Evolutionary conservation across 805 yeast genomes (phyloP).

Genomic region (Metschnikowia reukaufii): DNA sequence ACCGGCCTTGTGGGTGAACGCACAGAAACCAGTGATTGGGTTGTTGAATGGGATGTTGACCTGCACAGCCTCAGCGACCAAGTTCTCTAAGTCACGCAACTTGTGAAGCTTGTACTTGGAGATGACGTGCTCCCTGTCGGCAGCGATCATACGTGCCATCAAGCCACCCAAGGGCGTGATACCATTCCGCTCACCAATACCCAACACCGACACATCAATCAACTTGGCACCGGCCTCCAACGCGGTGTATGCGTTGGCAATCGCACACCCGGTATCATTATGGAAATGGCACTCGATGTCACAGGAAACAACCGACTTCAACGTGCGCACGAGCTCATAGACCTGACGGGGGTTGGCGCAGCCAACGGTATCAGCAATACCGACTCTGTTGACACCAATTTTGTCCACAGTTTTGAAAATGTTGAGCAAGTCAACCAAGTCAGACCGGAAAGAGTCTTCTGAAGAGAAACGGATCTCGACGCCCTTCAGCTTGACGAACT

Average conservation of each 20-base stretch:
- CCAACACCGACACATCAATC: slow-evolving; percentile 92
- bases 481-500: slow-evolving; percentile 94
- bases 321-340: slow-evolving; percentile 91
- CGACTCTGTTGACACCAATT: slow-evolving; percentile 97
- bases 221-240: slow-evolving; percentile 96
- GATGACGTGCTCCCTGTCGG: slow-evolving; percentile 93
- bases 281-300: slow-evolving; percentile 99
- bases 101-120: slow-evolving; percentile 94
- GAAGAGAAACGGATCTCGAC: slow-evolving; percentile 96
- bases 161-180: slow-evolving; percentile 96
- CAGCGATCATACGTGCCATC: slow-evolving; percentile 99
- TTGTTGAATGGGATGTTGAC: slow-evolving; percentile 97
- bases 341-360: slow-evolving; percentile 99
- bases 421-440: slow-evolving; percentile 90
- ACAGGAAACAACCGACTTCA: slow-evolving; percentile 90
- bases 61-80: slow-evolving; percentile 96
- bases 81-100: slow-evolving; percentile 90
- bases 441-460: slow-evolving; percentile 97
- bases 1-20: slow-evolving; percentile 99
- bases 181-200: slow-evolving; percentile 99
- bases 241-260: slow-evolving; percentile 97
- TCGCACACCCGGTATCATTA: slow-evolving; percentile 98
- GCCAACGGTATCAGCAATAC: slow-evolving; percentile 99
- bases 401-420: slow-evolving; percentile 95
- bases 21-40: slow-evolving; percentile 99